phyloP scores from a whole-genome alignment of 805 yeast species.

The Metschnikowia lachancei region DNA sequence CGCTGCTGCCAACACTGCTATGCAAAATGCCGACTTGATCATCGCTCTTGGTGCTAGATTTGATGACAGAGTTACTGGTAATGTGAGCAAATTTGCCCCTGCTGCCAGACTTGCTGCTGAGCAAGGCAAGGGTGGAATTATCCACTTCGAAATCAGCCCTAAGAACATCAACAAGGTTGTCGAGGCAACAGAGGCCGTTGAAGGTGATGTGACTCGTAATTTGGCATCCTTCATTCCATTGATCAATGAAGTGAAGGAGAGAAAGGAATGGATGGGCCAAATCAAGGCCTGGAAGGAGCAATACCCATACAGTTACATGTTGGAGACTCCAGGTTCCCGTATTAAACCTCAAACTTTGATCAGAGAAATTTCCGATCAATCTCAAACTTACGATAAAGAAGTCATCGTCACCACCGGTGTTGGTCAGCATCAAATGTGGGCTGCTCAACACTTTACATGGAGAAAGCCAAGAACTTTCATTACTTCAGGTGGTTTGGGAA shows the following conservation, averaged over 20 bases:
- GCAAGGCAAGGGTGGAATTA: slow-evolving; percentile 89
- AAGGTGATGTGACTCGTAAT: slow-evolving; percentile 89
- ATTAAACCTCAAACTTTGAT: slow-evolving; percentile 94
- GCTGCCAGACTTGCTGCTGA: slow-evolving; percentile 85
- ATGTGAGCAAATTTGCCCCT: slow-evolving; percentile 86
- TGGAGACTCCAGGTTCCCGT: slow-evolving; percentile 73
- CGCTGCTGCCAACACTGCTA: slow-evolving; percentile 91
- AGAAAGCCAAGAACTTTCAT: slow-evolving; percentile 86
- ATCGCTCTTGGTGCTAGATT: slow-evolving; percentile 95
- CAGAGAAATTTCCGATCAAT: slow-evolving; percentile 70
- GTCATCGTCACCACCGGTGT: slow-evolving; percentile 96
- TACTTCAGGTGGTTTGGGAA: slow-evolving; percentile 98
- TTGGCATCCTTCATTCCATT: slow-evolving; percentile 71
- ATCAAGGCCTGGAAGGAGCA: slow-evolving; percentile 79
- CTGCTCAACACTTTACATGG: slow-evolving; percentile 97
- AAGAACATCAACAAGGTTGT: slow-evolving; percentile 98
- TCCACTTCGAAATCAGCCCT: slow-evolving; percentile 94
- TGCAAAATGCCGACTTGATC: slow-evolving; percentile 90
- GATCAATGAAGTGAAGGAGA: slow-evolving; percentile 57
- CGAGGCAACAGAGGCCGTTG: slow-evolving; percentile 92
- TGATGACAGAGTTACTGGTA: slow-evolving; percentile 96
- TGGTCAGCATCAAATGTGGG: slow-evolving; percentile 99
- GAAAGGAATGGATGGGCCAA: slow-evolving; percentile 77
- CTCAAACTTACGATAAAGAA: slow-evolving; percentile 60
- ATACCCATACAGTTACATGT: slow-evolving; percentile 81